Percentiles rank a stretch among this genome's conserved stretches.
Evolutionary conservation across 441 rosid species (phyloP).

Genomic region (Populus hybrid): DNA sequence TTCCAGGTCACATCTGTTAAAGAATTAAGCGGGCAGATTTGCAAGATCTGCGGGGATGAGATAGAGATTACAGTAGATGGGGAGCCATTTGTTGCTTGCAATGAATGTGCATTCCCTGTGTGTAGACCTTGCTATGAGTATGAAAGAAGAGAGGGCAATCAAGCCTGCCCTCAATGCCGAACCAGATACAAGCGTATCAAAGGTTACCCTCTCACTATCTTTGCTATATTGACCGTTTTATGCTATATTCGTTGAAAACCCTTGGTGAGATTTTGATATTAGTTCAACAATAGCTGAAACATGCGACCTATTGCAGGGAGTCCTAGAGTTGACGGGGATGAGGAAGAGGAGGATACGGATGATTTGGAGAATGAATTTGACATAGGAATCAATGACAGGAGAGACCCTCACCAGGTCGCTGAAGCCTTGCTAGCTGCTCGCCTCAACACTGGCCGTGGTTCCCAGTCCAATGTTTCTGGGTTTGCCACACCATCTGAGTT

Average conservation of each 20-base stretch:
- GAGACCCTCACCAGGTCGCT: conserved; percentile 41
- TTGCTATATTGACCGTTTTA: not conserved
- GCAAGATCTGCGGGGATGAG: conserved; percentile 86
- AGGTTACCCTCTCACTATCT: conserved; percentile 34
- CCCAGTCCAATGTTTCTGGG: conserved; percentile 34
- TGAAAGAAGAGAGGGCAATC: conserved; percentile 82
- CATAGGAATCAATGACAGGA: conserved; percentile 31
- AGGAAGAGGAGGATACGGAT: conserved; percentile 73
- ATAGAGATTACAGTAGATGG: conserved; percentile 61
- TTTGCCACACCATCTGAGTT: conserved; percentile 40
- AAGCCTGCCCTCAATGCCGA: conserved; percentile 83
- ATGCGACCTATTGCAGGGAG: conserved; percentile 44
- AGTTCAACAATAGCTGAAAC: conserved; percentile 3
- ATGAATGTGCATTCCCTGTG: conserved; percentile 87
- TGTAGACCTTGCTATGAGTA: conserved; percentile 77
- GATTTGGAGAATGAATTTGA: conserved; percentile 75
- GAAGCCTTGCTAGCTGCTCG: conserved; percentile 49
- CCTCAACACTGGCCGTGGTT: conserved; percentile 38
- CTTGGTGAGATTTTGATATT: not conserved
- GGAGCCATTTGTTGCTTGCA: conserved; percentile 82
- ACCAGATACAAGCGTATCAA: conserved; percentile 72
- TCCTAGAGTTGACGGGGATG: conserved; percentile 82
- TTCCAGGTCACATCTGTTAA: conserved; percentile 60
- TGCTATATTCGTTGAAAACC: not conserved
- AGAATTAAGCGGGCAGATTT: conserved; percentile 68